Percentiles rank a stretch among this genome's conserved stretches.
These are phyloP conservation scores for Lyophyllum semitale DNA, from an alignment of 768 basidiomycete species.

Conservation along the genomic window DNA sequence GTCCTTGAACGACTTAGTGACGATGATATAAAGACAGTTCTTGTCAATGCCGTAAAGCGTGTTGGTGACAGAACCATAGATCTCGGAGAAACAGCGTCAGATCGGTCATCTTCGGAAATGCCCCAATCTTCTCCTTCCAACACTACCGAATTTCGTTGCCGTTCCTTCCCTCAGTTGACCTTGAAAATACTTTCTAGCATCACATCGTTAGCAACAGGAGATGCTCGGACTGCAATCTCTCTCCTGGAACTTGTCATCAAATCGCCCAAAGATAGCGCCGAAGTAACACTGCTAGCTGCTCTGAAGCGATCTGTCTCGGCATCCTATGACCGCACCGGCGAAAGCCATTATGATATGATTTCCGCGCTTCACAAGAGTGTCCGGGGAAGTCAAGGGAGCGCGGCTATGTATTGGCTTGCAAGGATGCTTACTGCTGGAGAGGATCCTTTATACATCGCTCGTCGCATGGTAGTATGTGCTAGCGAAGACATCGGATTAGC, in stretches of 20 bases:
- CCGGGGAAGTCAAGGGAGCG: constrained; percentile 73
- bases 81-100: neutral
- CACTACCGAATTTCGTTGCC: constrained; percentile 11
- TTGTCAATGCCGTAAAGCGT: constrained; percentile 51
- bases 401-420: constrained; percentile 88
- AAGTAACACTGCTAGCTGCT: constrained; percentile 52
- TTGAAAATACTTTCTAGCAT: constrained; percentile 49
- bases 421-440: constrained; percentile 82
- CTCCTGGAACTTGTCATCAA: constrained; percentile 70
- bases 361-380: constrained; percentile 84
- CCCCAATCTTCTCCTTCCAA: constrained; percentile 19
- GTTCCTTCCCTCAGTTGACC: constrained; percentile 41
- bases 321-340: constrained; percentile 77
- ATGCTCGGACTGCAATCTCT: constrained; percentile 78
- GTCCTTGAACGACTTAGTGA: constrained; percentile 69
- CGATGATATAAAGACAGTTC: constrained; percentile 57
- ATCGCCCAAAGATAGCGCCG: constrained; percentile 38
- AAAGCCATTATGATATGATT: constrained; percentile 80
- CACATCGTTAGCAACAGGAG: constrained; percentile 59
- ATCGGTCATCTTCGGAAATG: constrained; percentile 8
- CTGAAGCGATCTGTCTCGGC: constrained; percentile 65
- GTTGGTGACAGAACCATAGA: constrained; percentile 14
- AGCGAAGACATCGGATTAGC: constrained; percentile 87
- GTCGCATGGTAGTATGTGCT: constrained; percentile 77
- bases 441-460: constrained; percentile 76